Conservation (phyloP, 345 rosid genomes). For the Gossypium anomalum region DNA sequence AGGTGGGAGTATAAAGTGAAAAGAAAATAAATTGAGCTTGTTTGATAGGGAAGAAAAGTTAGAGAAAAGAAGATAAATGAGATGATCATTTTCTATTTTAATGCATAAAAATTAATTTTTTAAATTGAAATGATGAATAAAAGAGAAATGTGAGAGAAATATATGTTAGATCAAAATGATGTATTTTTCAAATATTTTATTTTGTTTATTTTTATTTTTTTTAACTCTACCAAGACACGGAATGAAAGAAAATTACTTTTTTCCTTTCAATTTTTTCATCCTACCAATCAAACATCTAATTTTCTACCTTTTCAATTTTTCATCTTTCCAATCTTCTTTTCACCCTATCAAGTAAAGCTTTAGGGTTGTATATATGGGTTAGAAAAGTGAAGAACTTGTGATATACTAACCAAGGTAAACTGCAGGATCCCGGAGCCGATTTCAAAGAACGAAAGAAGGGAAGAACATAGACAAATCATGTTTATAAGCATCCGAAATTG, state of each 20-base stretch:
- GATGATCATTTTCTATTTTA: neutral
- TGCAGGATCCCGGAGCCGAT: conserved; percentile 20
- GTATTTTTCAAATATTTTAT: neutral
- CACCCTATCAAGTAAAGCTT: no score
- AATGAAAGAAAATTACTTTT: neutral
- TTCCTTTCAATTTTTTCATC: neutral
- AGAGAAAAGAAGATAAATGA: neutral
- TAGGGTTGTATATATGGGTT: no score
- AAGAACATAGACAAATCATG: conserved; percentile 6
- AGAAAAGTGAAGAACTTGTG: neutral
- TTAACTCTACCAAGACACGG: neutral
- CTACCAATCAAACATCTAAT: neutral
- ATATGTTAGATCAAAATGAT: neutral
- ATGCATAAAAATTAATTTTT: neutral
- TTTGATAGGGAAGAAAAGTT: neutral
- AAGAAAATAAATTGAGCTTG: neutral
- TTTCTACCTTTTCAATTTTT: neutral
- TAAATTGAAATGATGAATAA: neutral
- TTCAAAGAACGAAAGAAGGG: neutral
- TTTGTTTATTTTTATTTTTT: neutral
- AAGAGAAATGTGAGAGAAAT: neutral
- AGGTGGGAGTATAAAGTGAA: neutral
- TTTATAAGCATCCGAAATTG: conserved; percentile 5
- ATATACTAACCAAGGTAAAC: conserved; percentile 52
- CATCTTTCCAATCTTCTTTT: neutral